Percentiles rank a stretch among this genome's conserved stretches.
These are phyloP conservation scores for Coelastrella sp. DNA, from an alignment of 139 green algal species.

Conservation along the genomic window DNA sequence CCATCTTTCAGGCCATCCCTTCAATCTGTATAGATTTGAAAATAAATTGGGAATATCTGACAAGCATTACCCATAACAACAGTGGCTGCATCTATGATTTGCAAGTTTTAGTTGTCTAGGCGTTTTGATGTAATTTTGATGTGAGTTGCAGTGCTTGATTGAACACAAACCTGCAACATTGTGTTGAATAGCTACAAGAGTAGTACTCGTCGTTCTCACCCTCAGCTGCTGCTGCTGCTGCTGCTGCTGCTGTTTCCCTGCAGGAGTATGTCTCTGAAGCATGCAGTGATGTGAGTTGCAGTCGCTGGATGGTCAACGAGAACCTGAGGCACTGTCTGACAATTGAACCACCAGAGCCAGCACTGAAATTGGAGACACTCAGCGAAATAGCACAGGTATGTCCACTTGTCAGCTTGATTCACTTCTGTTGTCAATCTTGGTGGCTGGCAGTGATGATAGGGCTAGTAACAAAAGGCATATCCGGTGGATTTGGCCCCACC, in stretches of 20 bases:
- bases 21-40: not conserved
- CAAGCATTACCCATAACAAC: too few relatives aligned
- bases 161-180: too few relatives aligned
- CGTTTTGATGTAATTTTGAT: too few relatives aligned
- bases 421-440: not conserved
- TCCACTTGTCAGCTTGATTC: not conserved
- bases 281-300: conserved; percentile 54
- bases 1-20: too few relatives aligned
- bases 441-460: too few relatives aligned
- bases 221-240: not conserved
- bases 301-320: conserved; percentile 71
- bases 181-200: too few relatives aligned
- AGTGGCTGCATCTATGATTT: too few relatives aligned
- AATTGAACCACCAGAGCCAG: conserved; percentile 58
- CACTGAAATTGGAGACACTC: conserved; percentile 66
- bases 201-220: not conserved
- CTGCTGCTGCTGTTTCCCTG: not conserved
- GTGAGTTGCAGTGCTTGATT: too few relatives aligned
- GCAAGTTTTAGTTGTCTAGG: too few relatives aligned
- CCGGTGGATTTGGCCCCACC: too few relatives aligned
- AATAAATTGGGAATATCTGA: too few relatives aligned
- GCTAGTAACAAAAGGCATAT: too few relatives aligned
- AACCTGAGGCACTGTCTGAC: conserved; percentile 65
- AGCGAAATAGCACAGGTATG: conserved; percentile 59
- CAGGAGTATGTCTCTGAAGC: conserved; percentile 64